Evolutionary conservation across 768 basidiomycete genomes (phyloP).

Genomic region (Boletus coccyginus): DNA sequence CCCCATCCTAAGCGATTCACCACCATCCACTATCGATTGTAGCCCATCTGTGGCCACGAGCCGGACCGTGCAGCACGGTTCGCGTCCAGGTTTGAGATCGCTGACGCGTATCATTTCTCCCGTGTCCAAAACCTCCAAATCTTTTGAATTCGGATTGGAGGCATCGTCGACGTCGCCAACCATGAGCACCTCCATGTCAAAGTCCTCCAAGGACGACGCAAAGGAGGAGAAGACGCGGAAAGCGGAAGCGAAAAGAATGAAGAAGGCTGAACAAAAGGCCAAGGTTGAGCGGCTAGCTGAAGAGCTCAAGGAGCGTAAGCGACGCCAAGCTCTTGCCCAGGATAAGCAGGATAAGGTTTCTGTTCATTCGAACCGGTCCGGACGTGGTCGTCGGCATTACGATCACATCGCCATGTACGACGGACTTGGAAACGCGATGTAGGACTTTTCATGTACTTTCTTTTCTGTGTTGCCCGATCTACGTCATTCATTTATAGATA

Average conservation of each 20-base stretch:
- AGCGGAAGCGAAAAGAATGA: constrained; percentile 41
- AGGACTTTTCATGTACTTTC: constrained; percentile 12
- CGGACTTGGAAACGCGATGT: constrained; percentile 26
- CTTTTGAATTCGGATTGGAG: constrained; percentile 4
- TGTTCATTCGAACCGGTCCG: constrained; percentile 24
- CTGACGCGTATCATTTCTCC: constrained; percentile 30
- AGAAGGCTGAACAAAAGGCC: constrained; percentile 41
- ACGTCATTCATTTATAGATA: constrained; percentile 12
- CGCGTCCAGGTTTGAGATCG: constrained; percentile 17
- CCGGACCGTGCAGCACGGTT: neutral
- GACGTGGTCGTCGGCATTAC: constrained; percentile 20
- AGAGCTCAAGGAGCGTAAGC: constrained; percentile 40
- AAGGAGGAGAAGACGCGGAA: constrained; percentile 43
- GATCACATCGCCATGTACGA: constrained; percentile 33
- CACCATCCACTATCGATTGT: constrained; percentile 12
- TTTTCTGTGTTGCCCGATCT: constrained; percentile 14
- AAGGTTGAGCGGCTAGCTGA: constrained; percentile 43
- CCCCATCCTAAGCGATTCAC: constrained; percentile 15
- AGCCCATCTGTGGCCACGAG: neutral
- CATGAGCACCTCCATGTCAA: constrained; percentile 8
- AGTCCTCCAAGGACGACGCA: constrained; percentile 21
- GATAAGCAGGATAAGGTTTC: constrained; percentile 35
- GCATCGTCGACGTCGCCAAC: constrained; percentile 19
- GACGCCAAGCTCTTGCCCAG: constrained; percentile 27
- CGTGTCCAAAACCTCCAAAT: constrained; percentile 13